These are phyloP conservation scores for Cladobotryum mycophilum DNA, from an alignment of 2,329 filamentous ascomycete genomes.

Conservation along the genomic window DNA sequence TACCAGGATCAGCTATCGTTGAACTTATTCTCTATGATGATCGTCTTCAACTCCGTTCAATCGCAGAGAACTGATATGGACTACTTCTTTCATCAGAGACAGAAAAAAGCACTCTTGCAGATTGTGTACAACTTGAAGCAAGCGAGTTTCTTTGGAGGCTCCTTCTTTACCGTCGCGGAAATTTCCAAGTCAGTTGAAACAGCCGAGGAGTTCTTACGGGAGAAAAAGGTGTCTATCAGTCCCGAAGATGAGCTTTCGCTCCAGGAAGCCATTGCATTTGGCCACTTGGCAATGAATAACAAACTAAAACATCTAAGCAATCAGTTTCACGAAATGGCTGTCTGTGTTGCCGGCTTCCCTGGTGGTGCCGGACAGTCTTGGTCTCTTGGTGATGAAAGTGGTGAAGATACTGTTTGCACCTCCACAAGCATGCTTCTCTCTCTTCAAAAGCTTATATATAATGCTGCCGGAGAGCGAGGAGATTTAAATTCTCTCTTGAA, in stretches of 20 bases:
- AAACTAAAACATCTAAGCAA: constrained; percentile 61
- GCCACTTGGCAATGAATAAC: constrained; percentile 54
- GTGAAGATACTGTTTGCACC: constrained; percentile 43
- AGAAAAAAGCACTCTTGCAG: constrained; percentile 58
- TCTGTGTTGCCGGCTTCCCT: constrained; percentile 65
- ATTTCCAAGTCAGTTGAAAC: constrained; percentile 59
- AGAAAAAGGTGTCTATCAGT: constrained; percentile 53
- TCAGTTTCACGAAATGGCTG: constrained; percentile 67
- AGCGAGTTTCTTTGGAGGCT: constrained; percentile 78
- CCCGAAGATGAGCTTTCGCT: constrained; percentile 56
- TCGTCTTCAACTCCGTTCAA: constrained; percentile 81
- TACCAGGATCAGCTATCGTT: constrained; percentile 78
- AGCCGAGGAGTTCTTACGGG: constrained; percentile 60
- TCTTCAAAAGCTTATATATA: constrained; percentile 47
- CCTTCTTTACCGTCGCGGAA: constrained; percentile 61
- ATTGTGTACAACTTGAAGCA: constrained; percentile 75
- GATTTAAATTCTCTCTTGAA: constrained; percentile 43
- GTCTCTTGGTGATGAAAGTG: constrained; percentile 52
- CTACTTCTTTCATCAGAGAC: constrained; percentile 80
- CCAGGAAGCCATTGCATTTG: constrained; percentile 57
- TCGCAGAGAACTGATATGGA: constrained; percentile 78
- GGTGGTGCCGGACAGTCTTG: constrained; percentile 54
- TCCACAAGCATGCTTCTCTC: constrained; percentile 44
- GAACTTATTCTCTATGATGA: constrained; percentile 78
- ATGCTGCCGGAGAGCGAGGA: constrained; percentile 36